Percentiles rank a stretch among this genome's conserved stretches.
Evolutionary conservation across 2,329 filamentous ascomycete species (phyloP).

Genomic region (Magnaporthales sp.): DNA sequence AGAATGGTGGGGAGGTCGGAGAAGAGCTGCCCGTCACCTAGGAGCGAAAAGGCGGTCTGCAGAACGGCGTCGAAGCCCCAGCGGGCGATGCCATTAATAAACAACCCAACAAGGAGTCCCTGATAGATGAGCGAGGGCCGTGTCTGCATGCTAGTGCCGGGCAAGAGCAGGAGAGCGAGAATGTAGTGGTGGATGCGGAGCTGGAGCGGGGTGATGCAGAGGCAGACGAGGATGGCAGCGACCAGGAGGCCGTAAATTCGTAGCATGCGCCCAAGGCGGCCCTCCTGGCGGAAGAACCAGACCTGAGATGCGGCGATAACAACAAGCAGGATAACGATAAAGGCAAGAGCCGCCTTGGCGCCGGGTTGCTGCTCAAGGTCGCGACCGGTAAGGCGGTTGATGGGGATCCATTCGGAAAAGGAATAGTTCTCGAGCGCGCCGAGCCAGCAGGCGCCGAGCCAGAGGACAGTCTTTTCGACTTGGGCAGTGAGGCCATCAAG

Average conservation of each 20-base stretch:
- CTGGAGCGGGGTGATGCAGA: slow-evolving; percentile 66
- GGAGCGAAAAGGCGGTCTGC: slow-evolving; percentile 67
- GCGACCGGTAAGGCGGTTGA: slow-evolving; percentile 82
- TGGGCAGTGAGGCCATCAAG: slow-evolving; percentile 69
- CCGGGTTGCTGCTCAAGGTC: slow-evolving; percentile 86
- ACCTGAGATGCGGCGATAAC: slow-evolving; percentile 65
- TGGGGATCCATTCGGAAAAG: slow-evolving; percentile 77
- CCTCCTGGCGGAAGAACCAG: slow-evolving; percentile 80
- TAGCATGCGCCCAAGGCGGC: slow-evolving; percentile 68
- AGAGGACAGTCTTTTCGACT: slow-evolving; percentile 81
- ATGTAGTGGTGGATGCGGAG: slow-evolving; percentile 95
- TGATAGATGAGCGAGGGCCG: slow-evolving; percentile 80
- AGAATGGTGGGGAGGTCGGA: slow-evolving; percentile 50
- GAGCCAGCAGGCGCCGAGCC: slow-evolving; percentile 85
- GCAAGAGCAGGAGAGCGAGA: slow-evolving; percentile 74
- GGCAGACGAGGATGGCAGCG: slow-evolving; percentile 56
- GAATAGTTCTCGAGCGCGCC: slow-evolving; percentile 93
- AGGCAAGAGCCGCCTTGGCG: slow-evolving; percentile 70
- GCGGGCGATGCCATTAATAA: slow-evolving; percentile 85
- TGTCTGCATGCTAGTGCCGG: slow-evolving; percentile 83
- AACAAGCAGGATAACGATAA: slow-evolving; percentile 65
- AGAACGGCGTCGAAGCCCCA: slow-evolving; percentile 91
- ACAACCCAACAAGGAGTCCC: slow-evolving; percentile 80
- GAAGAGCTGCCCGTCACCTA: slow-evolving; percentile 56
- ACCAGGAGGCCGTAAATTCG: slow-evolving; percentile 67